Evolutionary conservation across 1,139 yeast genomes (phyloP).

Genomic region (Nadsonia commutata): DNA sequence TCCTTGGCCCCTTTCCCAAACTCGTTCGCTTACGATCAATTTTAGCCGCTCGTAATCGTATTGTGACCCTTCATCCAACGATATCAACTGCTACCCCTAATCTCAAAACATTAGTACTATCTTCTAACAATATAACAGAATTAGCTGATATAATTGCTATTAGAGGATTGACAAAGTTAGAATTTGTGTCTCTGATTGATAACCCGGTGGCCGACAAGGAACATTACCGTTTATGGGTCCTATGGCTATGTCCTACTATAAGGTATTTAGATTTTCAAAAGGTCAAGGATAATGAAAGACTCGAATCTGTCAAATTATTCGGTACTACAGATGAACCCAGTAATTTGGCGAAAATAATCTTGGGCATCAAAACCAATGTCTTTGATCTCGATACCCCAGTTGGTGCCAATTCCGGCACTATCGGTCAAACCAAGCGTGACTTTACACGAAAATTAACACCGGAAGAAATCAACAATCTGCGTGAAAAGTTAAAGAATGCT

Average conservation of each 20-base stretch:
- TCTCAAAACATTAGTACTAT: conserved; percentile 35
- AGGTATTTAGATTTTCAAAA: conserved; percentile 52
- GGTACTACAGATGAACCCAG: conserved; percentile 28
- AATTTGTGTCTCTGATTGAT: conserved; percentile 38
- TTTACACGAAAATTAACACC: conserved; percentile 34
- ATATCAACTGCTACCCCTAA: conserved; percentile 28
- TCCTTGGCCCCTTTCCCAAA: conserved; percentile 38
- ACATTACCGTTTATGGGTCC: conserved; percentile 43
- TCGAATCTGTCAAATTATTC: conserved; percentile 30
- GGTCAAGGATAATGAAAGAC: conserved; percentile 42
- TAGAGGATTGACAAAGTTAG: conserved; percentile 25
- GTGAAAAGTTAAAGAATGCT: conserved; percentile 44
- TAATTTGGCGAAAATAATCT: conserved; percentile 17
- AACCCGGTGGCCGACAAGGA: conserved; percentile 45
- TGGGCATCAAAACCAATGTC: conserved; percentile 15
- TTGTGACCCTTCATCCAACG: conserved; percentile 27
- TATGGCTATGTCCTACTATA: conserved; percentile 51
- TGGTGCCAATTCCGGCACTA: neutral
- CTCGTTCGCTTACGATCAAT: conserved; percentile 33
- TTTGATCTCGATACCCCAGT: conserved; percentile 11
- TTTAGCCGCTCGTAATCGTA: conserved; percentile 45
- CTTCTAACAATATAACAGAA: conserved; percentile 35
- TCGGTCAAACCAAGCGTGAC: conserved; percentile 13
- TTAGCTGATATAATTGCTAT: conserved; percentile 30
- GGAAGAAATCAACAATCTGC: conserved; percentile 37